Evolutionary conservation across 2,329 filamentous ascomycete genomes (phyloP), one percentile per base, ranked within the genome.

Genomic region (Cordyceps tenuipes): DNA sequence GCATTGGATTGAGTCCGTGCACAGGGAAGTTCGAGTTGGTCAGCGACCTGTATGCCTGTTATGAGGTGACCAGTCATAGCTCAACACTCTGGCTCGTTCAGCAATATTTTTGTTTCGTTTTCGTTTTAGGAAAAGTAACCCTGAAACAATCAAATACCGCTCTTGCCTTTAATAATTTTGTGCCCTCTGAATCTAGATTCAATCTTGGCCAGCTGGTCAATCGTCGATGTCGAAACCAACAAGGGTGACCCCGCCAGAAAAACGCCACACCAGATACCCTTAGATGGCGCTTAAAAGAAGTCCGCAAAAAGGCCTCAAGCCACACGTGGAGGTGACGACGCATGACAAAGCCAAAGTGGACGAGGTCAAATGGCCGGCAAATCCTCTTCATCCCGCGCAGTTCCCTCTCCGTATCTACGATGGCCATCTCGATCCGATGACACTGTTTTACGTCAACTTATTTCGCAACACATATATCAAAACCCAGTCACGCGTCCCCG

Each of bases 261-360:
- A 21, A 21, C 43, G 43, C 43, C 43, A 46, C 43, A n/a, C 5
- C 34, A 36, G 34, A 29, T 41, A 43, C 19, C 8, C 7, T 41
- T 4, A 57, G 46, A 57, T 57, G 34, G 34, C 46, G 55, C 46
- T 57, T 48, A 29, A 1, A n/a, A 26, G 49, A 50, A 43, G 2
- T 26, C 26, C 54, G 55, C 55, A 57, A 57, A 57, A 57, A 57
- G 46, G 26, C 46, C 55, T 46, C 55, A 57, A 39, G 34, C 17
- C n/a, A 43, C 46, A 57, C 46, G 23, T 55, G n/a, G 34, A 36
- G 34, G 52, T 55, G 46, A 31, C 43, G 21, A 43, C 39, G 31
- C 44, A 57, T 57, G 46, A 57, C 55, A 57, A 49, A 57, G 34
- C 46, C 19, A 4, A 23, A 52, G 7, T 8, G 29, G 7, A 6